phyloP scores from a whole-genome alignment of 2,329 filamentous ascomycete genomes.

The Colletotrichum cereale region DNA sequence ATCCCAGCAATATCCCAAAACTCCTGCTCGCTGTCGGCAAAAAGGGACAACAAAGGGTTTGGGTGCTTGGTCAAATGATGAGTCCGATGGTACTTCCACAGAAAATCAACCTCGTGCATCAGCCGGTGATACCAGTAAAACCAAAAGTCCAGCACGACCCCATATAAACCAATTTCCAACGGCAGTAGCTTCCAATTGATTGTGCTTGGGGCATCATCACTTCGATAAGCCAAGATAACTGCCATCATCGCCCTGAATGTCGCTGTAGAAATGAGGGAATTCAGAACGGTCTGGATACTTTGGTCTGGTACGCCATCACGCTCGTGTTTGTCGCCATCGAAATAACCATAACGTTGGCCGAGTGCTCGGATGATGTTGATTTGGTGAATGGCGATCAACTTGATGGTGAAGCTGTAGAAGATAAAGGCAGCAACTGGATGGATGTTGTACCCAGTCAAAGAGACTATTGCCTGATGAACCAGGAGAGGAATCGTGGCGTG shows the following conservation, averaged over 20 bases:
- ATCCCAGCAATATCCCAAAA: constrained; percentile 57
- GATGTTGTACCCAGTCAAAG: constrained; percentile 48
- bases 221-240: constrained; percentile 49
- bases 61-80: constrained; percentile 61
- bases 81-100: constrained; percentile 59
- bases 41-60: constrained; percentile 55
- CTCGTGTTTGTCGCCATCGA: constrained; percentile 59
- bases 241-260: constrained; percentile 50
- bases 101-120: constrained; percentile 54
- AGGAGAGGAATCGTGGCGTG: constrained; percentile 53
- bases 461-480: constrained; percentile 52
- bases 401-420: constrained; percentile 55
- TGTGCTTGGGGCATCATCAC: constrained; percentile 42
- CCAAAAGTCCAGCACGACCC: constrained; percentile 59
- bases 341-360: constrained; percentile 54
- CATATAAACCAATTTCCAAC: constrained; percentile 55
- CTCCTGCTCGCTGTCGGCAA: constrained; percentile 58
- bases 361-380: constrained; percentile 53
- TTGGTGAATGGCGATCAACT: constrained; percentile 55
- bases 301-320: constrained; percentile 58
- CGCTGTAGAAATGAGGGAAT: constrained; percentile 50
- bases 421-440: constrained; percentile 48
- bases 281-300: constrained; percentile 50
- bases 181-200: constrained; percentile 53
- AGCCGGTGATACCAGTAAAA: constrained; percentile 58